phyloP scores from a whole-genome alignment of 2,329 filamentous ascomycete species.

The Clonostachys rhizophaga region DNA sequence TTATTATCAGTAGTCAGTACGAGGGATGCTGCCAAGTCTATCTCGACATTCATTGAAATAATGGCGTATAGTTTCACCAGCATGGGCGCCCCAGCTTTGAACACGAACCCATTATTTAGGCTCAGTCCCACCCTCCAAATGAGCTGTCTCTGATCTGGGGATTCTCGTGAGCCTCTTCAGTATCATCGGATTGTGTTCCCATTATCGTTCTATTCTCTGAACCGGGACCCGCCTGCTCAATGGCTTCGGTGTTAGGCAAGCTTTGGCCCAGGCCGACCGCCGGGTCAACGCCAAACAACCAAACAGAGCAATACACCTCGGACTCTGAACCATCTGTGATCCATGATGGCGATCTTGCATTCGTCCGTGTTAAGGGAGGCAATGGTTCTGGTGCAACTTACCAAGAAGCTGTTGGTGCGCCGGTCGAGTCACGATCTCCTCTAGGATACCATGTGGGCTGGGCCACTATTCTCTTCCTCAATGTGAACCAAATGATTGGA shows the following conservation, averaged over 20 bases:
- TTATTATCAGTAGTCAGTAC: too few species aligned
- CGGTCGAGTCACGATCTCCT: constrained; percentile 53
- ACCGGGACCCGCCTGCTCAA: too few species aligned
- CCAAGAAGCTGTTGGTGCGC: constrained; percentile 58
- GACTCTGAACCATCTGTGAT: constrained; percentile 11
- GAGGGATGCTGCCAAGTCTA: too few species aligned
- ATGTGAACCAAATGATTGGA: constrained; percentile 59
- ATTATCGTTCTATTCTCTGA: too few species aligned
- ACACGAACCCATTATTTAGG: too few species aligned
- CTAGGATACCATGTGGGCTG: constrained; percentile 54
- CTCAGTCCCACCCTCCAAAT: too few species aligned
- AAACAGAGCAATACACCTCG: neutral
- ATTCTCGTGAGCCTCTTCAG: too few species aligned
- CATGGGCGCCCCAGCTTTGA: too few species aligned
- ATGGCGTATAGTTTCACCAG: too few species aligned
- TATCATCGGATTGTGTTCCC: too few species aligned
- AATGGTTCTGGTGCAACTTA: constrained; percentile 47
- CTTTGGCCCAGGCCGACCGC: neutral
- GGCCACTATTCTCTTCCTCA: constrained; percentile 53
- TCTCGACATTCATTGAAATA: too few species aligned
- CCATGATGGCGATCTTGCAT: constrained; percentile 33
- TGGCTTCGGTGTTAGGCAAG: neutral
- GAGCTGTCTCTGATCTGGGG: too few species aligned
- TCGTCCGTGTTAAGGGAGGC: constrained; percentile 32
- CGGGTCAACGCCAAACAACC: neutral